Conservation (phyloP, 2,329 filamentous ascomycete genomes). For the Pseudopyricularia javanii region DNA sequence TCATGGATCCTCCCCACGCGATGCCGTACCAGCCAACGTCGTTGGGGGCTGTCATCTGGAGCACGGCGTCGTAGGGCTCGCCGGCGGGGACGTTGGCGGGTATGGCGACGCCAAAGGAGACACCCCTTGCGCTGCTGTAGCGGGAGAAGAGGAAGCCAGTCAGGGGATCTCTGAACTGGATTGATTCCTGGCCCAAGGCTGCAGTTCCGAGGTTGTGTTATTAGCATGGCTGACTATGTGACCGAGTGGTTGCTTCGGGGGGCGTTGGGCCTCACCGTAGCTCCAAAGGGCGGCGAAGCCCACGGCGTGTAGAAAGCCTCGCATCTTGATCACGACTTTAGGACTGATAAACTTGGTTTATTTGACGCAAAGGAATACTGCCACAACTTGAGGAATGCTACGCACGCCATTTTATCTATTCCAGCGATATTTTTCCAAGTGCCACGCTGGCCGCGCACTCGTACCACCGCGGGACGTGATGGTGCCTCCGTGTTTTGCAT, state of each 20-base stretch:
- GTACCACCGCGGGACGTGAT: no score
- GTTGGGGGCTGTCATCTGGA: slow-evolving; percentile 29
- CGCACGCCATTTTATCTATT: no score
- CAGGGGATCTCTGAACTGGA: slow-evolving; percentile 18
- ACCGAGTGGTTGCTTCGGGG: not conserved
- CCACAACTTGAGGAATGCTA: not conserved
- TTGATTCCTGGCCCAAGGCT: slow-evolving; percentile 20
- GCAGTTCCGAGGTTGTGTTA: not conserved
- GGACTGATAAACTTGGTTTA: not conserved
- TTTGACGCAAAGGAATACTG: not conserved
- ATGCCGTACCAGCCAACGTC: slow-evolving; percentile 32
- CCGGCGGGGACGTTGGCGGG: slow-evolving; percentile 16
- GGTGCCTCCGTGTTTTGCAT: no score
- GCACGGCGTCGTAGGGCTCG: slow-evolving; percentile 16
- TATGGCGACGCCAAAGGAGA: slow-evolving; percentile 22
- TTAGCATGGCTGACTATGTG: not conserved
- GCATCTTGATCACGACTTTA: slow-evolving; percentile 3
- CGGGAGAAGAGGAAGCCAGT: slow-evolving; percentile 30
- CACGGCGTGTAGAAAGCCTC: slow-evolving; percentile 2
- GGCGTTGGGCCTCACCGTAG: slow-evolving; percentile 1
- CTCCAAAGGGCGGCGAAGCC: slow-evolving; percentile 4
- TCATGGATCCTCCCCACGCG: slow-evolving; percentile 37
- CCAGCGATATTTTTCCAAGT: no score
- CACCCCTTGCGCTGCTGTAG: slow-evolving; percentile 23
- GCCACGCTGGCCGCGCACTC: no score